Conservation (phyloP, 192 early-diverging fungal genomes). For the Spinellus fusiger region DNA sequence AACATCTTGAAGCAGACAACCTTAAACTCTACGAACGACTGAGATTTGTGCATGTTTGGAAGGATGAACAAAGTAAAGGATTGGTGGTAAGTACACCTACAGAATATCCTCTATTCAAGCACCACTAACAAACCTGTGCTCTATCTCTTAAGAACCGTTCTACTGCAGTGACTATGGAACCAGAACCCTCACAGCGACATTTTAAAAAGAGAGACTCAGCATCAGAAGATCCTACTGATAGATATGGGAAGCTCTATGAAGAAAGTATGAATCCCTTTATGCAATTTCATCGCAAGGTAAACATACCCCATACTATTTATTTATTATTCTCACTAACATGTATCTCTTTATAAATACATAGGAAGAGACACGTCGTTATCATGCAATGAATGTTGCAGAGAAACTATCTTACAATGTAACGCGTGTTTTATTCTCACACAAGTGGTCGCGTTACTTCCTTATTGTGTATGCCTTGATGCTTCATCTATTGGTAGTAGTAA, state of each 20-base stretch:
- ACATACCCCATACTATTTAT: background rate
- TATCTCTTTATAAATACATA: constrained; percentile 8
- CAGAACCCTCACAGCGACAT: constrained; percentile 7
- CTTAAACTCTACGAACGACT: constrained; percentile 86
- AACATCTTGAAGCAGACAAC: constrained; percentile 75
- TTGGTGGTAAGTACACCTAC: constrained; percentile 1
- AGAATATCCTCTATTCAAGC: background rate
- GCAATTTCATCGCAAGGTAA: constrained; percentile 64
- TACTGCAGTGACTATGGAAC: constrained; percentile 19
- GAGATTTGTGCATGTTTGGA: constrained; percentile 76
- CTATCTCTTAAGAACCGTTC: constrained; percentile 7
- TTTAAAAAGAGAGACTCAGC: constrained; percentile 17
- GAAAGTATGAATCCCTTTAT: constrained; percentile 85
- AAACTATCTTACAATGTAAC: constrained; percentile 61
- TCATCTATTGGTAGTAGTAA: constrained; percentile 75
- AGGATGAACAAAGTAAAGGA: constrained; percentile 21
- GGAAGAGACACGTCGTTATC: constrained; percentile 64
- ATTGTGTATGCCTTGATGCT: constrained; percentile 63
- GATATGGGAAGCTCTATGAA: constrained; percentile 81
- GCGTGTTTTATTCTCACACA: constrained; percentile 57
- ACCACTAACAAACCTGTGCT: background rate
- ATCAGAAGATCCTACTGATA: constrained; percentile 47
- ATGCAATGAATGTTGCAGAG: constrained; percentile 72
- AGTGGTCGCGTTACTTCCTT: constrained; percentile 61
- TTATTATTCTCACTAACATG: background rate